Evolutionary conservation across 176 grass and related monocot species (phyloP).

Genomic region (Triticum urartu): DNA sequence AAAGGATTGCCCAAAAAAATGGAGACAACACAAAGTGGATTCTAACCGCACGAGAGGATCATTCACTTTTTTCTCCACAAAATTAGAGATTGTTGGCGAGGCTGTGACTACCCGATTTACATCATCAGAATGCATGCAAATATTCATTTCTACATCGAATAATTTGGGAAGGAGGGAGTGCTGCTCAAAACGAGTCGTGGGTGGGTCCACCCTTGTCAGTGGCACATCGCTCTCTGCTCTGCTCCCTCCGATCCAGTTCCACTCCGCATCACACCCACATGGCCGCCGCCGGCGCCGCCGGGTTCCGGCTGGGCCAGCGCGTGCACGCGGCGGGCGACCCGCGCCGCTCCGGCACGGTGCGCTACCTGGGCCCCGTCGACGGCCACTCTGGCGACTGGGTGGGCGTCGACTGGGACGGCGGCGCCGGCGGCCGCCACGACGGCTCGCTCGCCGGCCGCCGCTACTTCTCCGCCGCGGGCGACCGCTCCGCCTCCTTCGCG

Average conservation of each 20-base stretch:
- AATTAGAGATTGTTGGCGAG: too few relatives aligned
- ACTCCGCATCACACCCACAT: background rate
- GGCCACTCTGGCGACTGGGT: conserved; percentile 70
- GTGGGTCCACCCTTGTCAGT: background rate
- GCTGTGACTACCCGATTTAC: too few relatives aligned
- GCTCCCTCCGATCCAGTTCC: background rate
- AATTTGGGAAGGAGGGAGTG: too few relatives aligned
- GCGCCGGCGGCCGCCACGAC: conserved; percentile 69
- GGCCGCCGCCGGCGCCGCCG: background rate
- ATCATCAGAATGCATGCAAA: too few relatives aligned
- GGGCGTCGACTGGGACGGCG: conserved; percentile 85
- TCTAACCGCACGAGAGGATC: too few relatives aligned
- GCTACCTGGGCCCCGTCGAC: conserved; percentile 58
- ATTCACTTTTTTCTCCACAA: too few relatives aligned
- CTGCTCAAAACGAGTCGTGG: background rate
- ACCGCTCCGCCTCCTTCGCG: conserved; percentile 73
- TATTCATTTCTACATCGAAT: too few relatives aligned
- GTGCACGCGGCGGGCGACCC: conserved; percentile 65
- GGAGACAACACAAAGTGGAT: too few relatives aligned
- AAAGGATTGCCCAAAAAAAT: too few relatives aligned
- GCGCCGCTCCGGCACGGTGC: conserved; percentile 65
- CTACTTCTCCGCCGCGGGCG: conserved; percentile 57
- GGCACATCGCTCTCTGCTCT: background rate
- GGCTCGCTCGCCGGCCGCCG: conserved; percentile 50
- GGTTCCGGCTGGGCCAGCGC: conserved; percentile 60